These are phyloP conservation scores for Zancudomyces culisetae DNA, from an alignment of 371 early-diverging fungal species.

Conservation along the genomic window DNA sequence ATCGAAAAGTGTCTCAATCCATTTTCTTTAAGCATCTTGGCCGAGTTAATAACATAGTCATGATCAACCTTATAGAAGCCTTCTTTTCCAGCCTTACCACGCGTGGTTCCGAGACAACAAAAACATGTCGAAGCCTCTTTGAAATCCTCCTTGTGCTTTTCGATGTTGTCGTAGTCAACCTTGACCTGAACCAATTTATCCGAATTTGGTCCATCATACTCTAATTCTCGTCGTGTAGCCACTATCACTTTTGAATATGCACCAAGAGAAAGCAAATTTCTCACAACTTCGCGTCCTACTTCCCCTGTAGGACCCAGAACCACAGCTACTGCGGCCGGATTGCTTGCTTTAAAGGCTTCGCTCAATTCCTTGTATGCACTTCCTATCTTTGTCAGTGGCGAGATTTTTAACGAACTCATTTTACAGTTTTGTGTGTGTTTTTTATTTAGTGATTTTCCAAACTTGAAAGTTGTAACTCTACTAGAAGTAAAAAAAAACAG, in stretches of 20 bases:
- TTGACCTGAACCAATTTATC: conserved; percentile 28
- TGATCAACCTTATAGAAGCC: conserved; percentile 52
- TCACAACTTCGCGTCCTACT: conserved; percentile 44
- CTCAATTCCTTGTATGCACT: neutral
- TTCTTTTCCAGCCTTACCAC: conserved; percentile 40
- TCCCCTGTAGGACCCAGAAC: conserved; percentile 33
- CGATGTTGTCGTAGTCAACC: conserved; percentile 27
- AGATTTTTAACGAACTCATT: neutral
- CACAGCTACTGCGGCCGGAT: conserved; percentile 9
- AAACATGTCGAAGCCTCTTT: conserved; percentile 32
- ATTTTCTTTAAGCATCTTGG: conserved; percentile 39
- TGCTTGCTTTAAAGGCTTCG: conserved; percentile 8
- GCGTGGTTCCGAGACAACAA: conserved; percentile 48
- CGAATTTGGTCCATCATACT: conserved; percentile 27
- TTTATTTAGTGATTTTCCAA: too few relatives aligned
- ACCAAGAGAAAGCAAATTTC: conserved; percentile 33
- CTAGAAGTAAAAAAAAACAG: too few relatives aligned
- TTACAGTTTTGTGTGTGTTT: too few relatives aligned
- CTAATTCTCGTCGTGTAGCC: conserved; percentile 40
- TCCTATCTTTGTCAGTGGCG: neutral
- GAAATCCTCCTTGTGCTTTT: conserved; percentile 16
- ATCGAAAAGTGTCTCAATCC: conserved; percentile 36
- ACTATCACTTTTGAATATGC: conserved; percentile 39
- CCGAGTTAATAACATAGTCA: conserved; percentile 42
- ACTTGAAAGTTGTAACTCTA: too few relatives aligned